A percentile compares a stretch with the other conserved stretches of the same genome.
phyloP scores from a whole-genome alignment of 1,284 basidiomycete species.

The Ustilago cynodontis region DNA sequence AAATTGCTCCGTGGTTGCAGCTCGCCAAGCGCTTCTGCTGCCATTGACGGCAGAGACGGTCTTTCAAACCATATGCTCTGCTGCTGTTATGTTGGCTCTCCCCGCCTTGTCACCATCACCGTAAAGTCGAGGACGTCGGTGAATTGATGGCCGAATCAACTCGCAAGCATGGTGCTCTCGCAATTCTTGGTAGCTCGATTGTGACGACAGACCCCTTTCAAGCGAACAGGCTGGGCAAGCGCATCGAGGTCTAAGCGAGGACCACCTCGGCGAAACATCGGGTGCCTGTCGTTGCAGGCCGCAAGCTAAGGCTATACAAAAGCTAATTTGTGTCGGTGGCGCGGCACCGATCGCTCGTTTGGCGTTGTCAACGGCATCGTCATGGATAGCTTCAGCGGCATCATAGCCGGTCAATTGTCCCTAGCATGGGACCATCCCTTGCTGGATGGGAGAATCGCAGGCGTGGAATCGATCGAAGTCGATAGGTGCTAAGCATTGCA shows the following conservation, averaged over 20 bases:
- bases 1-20: slow-evolving; percentile 47
- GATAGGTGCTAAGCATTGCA: neutral
- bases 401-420: neutral
- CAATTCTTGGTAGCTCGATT: neutral
- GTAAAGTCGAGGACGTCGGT: slow-evolving; percentile 2
- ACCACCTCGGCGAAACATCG: slow-evolving; percentile 25
- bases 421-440: neutral
- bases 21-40: slow-evolving; percentile 17
- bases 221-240: neutral
- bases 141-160: neutral
- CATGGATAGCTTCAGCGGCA: neutral
- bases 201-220: neutral
- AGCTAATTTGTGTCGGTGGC: neutral
- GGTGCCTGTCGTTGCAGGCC: slow-evolving; percentile 18
- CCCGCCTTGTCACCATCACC: too few relatives aligned
- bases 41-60: slow-evolving; percentile 8
- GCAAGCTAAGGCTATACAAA: slow-evolving; percentile 2
- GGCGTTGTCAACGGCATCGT: neutral
- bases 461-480: neutral
- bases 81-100: neutral
- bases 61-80: neutral
- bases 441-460: neutral
- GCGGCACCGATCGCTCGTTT: neutral
- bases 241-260: neutral
- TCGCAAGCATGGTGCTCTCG: neutral